Percentiles rank a stretch among this genome's conserved stretches.
Conservation (phyloP, 2,329 filamentous ascomycete species). For the Epichloe elymi region DNA sequence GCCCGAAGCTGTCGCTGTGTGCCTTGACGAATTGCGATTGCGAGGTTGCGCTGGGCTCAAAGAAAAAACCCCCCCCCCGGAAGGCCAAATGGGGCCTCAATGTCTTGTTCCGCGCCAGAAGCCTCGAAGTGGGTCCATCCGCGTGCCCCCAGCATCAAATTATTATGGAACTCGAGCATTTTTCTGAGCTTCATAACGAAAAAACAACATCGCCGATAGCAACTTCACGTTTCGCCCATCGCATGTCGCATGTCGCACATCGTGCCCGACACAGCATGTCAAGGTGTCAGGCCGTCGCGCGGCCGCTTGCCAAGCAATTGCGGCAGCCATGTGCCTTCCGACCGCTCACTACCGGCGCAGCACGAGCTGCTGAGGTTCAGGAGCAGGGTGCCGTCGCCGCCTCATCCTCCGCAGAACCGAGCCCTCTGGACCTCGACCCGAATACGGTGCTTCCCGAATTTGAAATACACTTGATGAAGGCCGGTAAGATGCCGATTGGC, state of each 20-base stretch:
- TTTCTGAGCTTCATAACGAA: not conserved
- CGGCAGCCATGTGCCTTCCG: constrained; percentile 25
- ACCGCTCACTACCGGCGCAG: constrained; percentile 22
- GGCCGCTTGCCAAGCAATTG: constrained; percentile 43
- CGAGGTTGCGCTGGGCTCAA: not conserved
- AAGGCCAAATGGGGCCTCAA: constrained; percentile 3
- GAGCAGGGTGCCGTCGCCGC: constrained; percentile 5
- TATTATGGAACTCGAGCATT: constrained; percentile 3
- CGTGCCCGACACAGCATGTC: constrained; percentile 32
- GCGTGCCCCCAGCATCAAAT: not conserved
- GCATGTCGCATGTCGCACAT: constrained; percentile 1
- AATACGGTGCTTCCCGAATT: constrained; percentile 46
- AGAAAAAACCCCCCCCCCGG: too few species aligned
- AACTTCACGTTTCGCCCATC: not conserved
- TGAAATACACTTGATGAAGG: constrained; percentile 54
- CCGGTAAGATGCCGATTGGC: constrained; percentile 61
- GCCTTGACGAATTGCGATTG: constrained; percentile 4
- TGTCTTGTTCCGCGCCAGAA: constrained; percentile 14
- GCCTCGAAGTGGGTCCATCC: constrained; percentile 14
- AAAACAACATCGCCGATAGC: too few species aligned
- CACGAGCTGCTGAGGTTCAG: constrained; percentile 17
- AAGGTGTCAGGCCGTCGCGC: constrained; percentile 43
- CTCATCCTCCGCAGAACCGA: constrained; percentile 12
- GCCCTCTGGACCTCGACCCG: constrained; percentile 44
- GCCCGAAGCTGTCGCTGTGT: constrained; percentile 5